phyloP scores from a whole-genome alignment of 208 protist species.

The Leishmania major region DNA sequence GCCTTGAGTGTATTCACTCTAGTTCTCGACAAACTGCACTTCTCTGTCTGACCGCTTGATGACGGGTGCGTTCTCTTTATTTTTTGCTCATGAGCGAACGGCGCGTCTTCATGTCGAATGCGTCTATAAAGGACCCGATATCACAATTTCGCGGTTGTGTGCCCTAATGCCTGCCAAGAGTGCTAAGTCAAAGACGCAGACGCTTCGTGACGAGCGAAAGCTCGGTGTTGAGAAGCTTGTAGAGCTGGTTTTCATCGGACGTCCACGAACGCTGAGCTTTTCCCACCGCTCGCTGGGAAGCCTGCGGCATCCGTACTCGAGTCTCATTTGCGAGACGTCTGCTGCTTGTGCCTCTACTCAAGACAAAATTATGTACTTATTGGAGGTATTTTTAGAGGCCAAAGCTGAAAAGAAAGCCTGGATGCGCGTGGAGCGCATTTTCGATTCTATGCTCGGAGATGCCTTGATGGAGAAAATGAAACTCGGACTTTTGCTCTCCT shows the following conservation, averaged over 20 bases:
- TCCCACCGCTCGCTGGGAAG: conserved; percentile 68
- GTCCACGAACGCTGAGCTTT: conserved; percentile 63
- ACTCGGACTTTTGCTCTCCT: conserved; percentile 40
- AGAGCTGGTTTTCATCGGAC: conserved; percentile 69
- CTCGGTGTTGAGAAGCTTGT: conserved; percentile 51
- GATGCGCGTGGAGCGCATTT: conserved; percentile 53
- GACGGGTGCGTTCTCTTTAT: not conserved
- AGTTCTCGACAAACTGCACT: not conserved
- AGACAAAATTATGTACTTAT: conserved; percentile 39
- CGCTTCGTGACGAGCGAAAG: conserved; percentile 26
- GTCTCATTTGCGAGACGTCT: conserved; percentile 44
- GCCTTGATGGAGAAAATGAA: conserved; percentile 59
- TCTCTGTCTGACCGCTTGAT: not conserved
- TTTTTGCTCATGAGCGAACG: not conserved
- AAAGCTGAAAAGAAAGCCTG: conserved; percentile 58
- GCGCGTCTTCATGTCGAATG: not conserved
- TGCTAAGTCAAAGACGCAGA: not conserved
- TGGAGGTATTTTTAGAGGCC: conserved; percentile 55
- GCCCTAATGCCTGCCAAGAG: not conserved
- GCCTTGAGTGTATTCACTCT: not conserved
- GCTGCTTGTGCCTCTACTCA: conserved; percentile 17
- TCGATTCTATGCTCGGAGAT: conserved; percentile 69
- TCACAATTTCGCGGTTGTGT: not conserved
- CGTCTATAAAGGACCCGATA: not conserved
- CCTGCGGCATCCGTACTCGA: conserved; percentile 68